These are phyloP conservation scores for Xylaria polymorpha DNA, from an alignment of 2,329 filamentous ascomycete species.

Conservation along the genomic window DNA sequence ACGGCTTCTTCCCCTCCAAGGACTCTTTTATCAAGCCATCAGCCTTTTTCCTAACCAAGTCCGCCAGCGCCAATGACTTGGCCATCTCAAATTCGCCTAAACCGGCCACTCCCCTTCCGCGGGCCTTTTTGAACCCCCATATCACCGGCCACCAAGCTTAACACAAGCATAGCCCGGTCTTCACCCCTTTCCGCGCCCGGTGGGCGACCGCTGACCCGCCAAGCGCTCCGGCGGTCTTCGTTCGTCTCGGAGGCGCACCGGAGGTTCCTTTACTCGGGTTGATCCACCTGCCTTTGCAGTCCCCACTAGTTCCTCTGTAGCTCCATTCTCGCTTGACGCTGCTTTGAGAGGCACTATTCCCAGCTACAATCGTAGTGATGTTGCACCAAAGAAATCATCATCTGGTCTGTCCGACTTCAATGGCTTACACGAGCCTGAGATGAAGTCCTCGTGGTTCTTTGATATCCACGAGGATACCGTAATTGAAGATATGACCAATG, in stretches of 20 bases:
- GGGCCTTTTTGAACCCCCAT: constrained; percentile 63
- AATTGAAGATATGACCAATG: constrained; percentile 89
- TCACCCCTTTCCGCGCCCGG: constrained; percentile 74
- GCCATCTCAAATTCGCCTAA: constrained; percentile 50
- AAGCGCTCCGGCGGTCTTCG: constrained; percentile 77
- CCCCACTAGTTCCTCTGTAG: constrained; percentile 56
- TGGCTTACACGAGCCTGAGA: constrained; percentile 58
- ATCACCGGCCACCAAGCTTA: constrained; percentile 62
- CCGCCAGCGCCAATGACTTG: constrained; percentile 53
- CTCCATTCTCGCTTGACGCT: constrained; percentile 86
- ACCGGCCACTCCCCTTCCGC: constrained; percentile 53
- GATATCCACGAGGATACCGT: constrained; percentile 93
- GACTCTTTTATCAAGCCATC: constrained; percentile 61
- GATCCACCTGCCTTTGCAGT: constrained; percentile 73
- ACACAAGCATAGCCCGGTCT: constrained; percentile 58
- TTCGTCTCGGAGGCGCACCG: constrained; percentile 73
- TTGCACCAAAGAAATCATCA: constrained; percentile 43
- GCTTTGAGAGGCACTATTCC: constrained; percentile 82
- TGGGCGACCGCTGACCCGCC: constrained; percentile 81
- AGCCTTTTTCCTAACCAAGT: constrained; percentile 59
- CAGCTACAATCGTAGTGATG: constrained; percentile 61
- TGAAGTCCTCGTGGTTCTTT: constrained; percentile 84
- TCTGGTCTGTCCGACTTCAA: constrained; percentile 48
- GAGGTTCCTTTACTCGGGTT: constrained; percentile 73
- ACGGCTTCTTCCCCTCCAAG: constrained; percentile 55